Conservation (phyloP, 2,329 filamentous ascomycete species). For the Chrysosporium queenslandicum region DNA sequence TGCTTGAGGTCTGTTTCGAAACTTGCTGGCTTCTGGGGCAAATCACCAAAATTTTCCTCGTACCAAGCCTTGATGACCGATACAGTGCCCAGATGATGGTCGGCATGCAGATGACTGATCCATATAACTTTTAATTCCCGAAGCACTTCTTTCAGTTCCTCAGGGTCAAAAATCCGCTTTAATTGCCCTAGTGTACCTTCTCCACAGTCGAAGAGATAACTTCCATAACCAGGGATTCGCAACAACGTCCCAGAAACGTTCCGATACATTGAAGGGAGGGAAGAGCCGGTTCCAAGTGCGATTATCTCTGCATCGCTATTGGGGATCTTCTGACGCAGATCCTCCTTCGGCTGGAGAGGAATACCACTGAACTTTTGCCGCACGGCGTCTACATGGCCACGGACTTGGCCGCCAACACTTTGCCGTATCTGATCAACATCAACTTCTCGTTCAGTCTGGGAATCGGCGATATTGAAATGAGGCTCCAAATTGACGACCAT, state of each 20-base stretch:
- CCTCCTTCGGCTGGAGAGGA: slow-evolving; percentile 28
- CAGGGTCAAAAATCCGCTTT: slow-evolving; percentile 57
- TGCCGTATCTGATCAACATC: slow-evolving; percentile 20
- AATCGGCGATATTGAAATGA: slow-evolving; percentile 29
- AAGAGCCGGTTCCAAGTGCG: slow-evolving; percentile 82
- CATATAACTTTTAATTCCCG: slow-evolving; percentile 70
- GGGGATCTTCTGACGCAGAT: slow-evolving; percentile 55
- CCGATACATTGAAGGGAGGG: slow-evolving; percentile 80
- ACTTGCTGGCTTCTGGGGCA: slow-evolving; percentile 28
- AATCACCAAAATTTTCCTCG: slow-evolving; percentile 41
- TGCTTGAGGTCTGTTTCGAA: slow-evolving; percentile 33
- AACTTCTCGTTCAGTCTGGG: slow-evolving; percentile 24
- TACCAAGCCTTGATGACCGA: slow-evolving; percentile 77
- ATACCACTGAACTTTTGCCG: slow-evolving; percentile 23
- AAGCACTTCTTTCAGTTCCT: slow-evolving; percentile 61
- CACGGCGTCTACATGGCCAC: background rate
- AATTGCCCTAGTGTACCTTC: slow-evolving; percentile 89
- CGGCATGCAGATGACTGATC: slow-evolving; percentile 92
- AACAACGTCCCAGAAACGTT: slow-evolving; percentile 88
- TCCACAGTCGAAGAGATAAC: slow-evolving; percentile 81
- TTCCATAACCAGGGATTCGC: slow-evolving; percentile 73
- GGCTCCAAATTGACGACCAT: slow-evolving; percentile 40
- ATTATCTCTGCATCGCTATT: slow-evolving; percentile 71
- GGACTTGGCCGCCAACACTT: slow-evolving; percentile 1
- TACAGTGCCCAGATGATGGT: slow-evolving; percentile 84